Evolutionary conservation across 768 basidiomycete genomes (phyloP), one percentile per base, ranked within the genome.

Genomic region (Mycena leptocephala): DNA sequence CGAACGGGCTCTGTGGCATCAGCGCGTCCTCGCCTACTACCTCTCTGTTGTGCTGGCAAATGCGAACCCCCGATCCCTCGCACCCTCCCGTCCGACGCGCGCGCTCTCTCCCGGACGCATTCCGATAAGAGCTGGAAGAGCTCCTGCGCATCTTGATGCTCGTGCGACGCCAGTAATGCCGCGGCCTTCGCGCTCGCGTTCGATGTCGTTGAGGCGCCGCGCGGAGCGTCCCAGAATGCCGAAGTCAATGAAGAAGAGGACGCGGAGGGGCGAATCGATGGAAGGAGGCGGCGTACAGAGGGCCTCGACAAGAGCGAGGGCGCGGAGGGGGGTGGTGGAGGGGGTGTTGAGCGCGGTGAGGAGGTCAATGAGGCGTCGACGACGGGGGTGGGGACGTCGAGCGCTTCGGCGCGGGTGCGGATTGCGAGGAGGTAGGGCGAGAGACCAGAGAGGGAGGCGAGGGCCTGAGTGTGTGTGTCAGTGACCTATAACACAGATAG

Each of bases 121-220:
- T 97, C 97, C 1, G 97, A 95, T 11, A 99, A 87, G 37, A 99
- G 93, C 79, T 98, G 94, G 86, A 98, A 99, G n/a, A 99, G 90
- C 82, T 99, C 98, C 81, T 99, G 98, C 6, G 98, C 98, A 82
- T 99, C 98, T 86, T 99, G 98, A 82, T 99, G 98, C 82, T 98
- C 97, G 16, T 96, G 93, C 1, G 96, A 97, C 78, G 92, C 92
- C 83, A 98, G 94, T 13, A 97, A 89, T 0, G 94, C 89, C 79
- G 90, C 90, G 76, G 88, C 81, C 70, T 80, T 66, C 2, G 39
- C 35, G 48, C 30, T n/a, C 2, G 30, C 18, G 2, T 22, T n/a
- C 22, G 2, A 32, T 2, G 32, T 1, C 3, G 43, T 18, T 18
- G 43, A 14, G 16, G 43, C 16, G 1, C 30, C 6, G 28, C 22